Evolutionary conservation across 2,329 filamentous ascomycete genomes (phyloP).

Genomic region (Claviceps sorghi): DNA sequence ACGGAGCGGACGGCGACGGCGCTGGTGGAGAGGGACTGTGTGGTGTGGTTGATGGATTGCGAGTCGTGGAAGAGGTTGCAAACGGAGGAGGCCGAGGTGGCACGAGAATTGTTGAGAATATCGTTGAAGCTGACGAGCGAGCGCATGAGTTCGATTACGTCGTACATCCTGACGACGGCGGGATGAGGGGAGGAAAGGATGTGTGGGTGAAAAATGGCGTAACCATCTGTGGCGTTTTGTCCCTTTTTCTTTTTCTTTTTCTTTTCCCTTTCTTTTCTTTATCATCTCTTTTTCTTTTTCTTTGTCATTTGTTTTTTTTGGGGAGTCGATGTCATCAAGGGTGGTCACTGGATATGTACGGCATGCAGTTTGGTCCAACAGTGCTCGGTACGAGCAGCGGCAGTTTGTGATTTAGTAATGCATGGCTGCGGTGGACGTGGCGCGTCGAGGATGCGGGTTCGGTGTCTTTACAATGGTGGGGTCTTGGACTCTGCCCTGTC

Average conservation of each 20-base stretch:
- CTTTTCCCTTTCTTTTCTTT: neutral
- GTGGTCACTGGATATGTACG: too few relatives aligned
- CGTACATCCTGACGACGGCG: slow-evolving; percentile 36
- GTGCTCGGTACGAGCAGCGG: too few relatives aligned
- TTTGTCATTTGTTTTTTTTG: too few relatives aligned
- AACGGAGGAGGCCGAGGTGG: slow-evolving; percentile 58
- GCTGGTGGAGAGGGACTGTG: slow-evolving; percentile 63
- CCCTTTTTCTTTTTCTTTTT: neutral
- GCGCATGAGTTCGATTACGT: slow-evolving; percentile 61
- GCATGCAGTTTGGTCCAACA: too few relatives aligned
- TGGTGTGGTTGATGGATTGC: slow-evolving; percentile 66
- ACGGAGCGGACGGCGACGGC: slow-evolving; percentile 80
- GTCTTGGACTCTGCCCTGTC: too few relatives aligned
- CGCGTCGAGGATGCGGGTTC: too few relatives aligned
- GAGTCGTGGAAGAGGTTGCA: slow-evolving; percentile 62
- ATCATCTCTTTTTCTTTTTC: neutral
- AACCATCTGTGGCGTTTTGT: neutral
- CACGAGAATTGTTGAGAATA: slow-evolving; percentile 69
- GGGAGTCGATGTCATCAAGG: too few relatives aligned
- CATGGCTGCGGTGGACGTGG: too few relatives aligned
- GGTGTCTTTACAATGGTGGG: too few relatives aligned
- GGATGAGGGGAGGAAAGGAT: slow-evolving; percentile 16
- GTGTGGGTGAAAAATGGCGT: neutral
- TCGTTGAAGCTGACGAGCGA: slow-evolving; percentile 91
- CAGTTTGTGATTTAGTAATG: too few relatives aligned